These are phyloP conservation scores for Coffea humblotiana DNA, from an alignment of 305 asterid genomes.

Conservation along the genomic window DNA sequence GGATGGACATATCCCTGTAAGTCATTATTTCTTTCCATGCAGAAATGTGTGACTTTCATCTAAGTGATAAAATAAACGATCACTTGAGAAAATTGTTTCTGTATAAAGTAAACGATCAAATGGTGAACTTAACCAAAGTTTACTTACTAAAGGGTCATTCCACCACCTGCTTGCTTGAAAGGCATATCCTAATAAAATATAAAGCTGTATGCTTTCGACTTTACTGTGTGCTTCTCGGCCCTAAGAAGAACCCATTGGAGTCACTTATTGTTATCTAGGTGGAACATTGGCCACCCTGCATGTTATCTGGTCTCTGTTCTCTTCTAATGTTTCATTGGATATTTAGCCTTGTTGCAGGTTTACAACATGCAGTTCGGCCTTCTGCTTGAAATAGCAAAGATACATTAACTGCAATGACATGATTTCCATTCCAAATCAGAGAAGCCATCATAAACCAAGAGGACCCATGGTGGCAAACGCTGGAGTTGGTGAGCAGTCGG, in stretches of 20 bases:
- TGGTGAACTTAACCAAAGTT: background rate
- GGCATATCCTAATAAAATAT: background rate
- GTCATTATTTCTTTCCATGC: background rate
- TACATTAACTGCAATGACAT: background rate
- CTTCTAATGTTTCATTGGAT: background rate
- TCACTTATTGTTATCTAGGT: background rate
- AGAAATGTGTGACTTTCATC: background rate
- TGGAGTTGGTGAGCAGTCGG: background rate
- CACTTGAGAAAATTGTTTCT: background rate
- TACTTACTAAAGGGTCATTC: background rate
- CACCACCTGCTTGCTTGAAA: background rate
- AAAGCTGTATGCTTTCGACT: background rate
- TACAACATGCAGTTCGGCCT: background rate
- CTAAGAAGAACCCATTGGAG: background rate
- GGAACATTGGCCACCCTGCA: background rate
- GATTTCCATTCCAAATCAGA: background rate
- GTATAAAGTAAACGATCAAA: background rate
- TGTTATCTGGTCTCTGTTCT: background rate
- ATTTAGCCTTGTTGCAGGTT: background rate
- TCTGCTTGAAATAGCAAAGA: background rate
- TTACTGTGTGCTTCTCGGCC: background rate
- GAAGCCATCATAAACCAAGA: background rate
- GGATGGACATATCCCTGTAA: slow-evolving; percentile 30
- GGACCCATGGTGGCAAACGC: background rate
- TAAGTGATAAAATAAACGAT: background rate